A percentile compares a stretch with the other conserved stretches of the same genome.
These are phyloP conservation scores for Blastobotrys aristatus DNA, from an alignment of 1,139 yeast species.

Conservation along the genomic window DNA sequence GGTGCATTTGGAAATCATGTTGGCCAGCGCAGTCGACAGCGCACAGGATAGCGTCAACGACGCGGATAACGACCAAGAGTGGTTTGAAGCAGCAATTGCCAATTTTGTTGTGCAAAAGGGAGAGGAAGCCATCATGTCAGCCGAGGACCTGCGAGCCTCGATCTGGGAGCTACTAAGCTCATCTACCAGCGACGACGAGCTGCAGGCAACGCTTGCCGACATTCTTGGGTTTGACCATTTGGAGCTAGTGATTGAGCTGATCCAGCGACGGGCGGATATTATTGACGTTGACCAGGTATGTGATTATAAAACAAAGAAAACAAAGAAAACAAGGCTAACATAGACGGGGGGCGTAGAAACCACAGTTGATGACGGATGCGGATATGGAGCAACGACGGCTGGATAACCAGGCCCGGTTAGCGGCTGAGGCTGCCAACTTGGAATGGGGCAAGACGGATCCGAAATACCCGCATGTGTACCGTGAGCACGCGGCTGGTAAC, in stretches of 20 bases:
- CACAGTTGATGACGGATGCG: constrained; percentile 44
- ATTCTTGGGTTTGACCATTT: constrained; percentile 80
- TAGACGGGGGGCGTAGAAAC: neutral
- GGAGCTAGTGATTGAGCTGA: constrained; percentile 63
- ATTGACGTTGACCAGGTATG: constrained; percentile 4
- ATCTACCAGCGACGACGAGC: constrained; percentile 50
- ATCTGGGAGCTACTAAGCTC: constrained; percentile 31
- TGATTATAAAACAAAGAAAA: constrained; percentile 20
- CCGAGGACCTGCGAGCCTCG: constrained; percentile 24
- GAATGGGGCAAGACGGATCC: constrained; percentile 45
- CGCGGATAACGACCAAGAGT: neutral
- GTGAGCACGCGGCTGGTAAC: constrained; percentile 61
- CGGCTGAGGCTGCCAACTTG: constrained; percentile 44
- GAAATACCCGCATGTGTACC: constrained; percentile 83
- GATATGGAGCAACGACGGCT: constrained; percentile 55
- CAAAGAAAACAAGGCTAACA: constrained; percentile 10
- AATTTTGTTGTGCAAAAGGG: constrained; percentile 7
- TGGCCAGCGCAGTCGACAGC: neutral
- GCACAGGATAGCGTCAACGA: too few relatives aligned
- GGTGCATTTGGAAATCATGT: neutral
- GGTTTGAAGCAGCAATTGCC: neutral
- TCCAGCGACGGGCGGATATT: constrained; percentile 43
- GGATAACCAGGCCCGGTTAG: constrained; percentile 45
- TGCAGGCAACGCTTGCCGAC: constrained; percentile 67
- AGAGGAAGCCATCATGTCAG: constrained; percentile 14